Percentiles rank a stretch among this genome's conserved stretches.
These are phyloP conservation scores for Poteriospumella lacustris DNA, from an alignment of 108 stramenopile species.

Conservation along the genomic window DNA sequence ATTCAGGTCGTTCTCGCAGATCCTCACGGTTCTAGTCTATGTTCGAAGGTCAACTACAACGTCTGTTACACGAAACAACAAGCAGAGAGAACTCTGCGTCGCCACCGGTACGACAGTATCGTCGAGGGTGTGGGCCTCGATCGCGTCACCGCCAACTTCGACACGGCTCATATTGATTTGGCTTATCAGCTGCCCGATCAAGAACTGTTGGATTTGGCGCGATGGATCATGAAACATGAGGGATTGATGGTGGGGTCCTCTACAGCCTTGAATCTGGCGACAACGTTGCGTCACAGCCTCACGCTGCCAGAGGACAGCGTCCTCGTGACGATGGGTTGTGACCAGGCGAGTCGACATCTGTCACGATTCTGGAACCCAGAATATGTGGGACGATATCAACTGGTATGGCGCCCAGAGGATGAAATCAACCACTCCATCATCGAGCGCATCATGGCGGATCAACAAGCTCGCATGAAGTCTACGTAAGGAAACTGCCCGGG, in stretches of 20 bases:
- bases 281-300: slow-evolving; percentile 68
- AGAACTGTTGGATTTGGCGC: slow-evolving; percentile 88
- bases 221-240: slow-evolving; percentile 73
- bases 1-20: slow-evolving; percentile 71
- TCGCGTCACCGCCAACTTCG: slow-evolving; percentile 82
- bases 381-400: slow-evolving; percentile 61
- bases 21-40: slow-evolving; percentile 80
- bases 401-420: slow-evolving; percentile 59
- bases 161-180: slow-evolving; percentile 33
- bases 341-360: slow-evolving; percentile 76
- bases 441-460: too few relatives aligned
- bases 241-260: slow-evolving; percentile 90
- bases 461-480: too few relatives aligned
- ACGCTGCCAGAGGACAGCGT: slow-evolving; percentile 49
- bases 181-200: slow-evolving; percentile 39
- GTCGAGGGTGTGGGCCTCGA: slow-evolving; percentile 94
- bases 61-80: slow-evolving; percentile 81
- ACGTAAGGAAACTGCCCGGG: too few relatives aligned
- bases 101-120: slow-evolving; percentile 90
- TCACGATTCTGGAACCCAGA: slow-evolving; percentile 78
- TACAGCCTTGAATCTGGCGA: slow-evolving; percentile 86
- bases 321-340: slow-evolving; percentile 87
- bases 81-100: slow-evolving; percentile 63
- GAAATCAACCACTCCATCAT: not conserved
- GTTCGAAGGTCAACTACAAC: slow-evolving; percentile 75